Percentiles rank a stretch among this genome's conserved stretches.
Conservation (phyloP, 1,139 yeast genomes). For the Suhomyces bribrorum region DNA sequence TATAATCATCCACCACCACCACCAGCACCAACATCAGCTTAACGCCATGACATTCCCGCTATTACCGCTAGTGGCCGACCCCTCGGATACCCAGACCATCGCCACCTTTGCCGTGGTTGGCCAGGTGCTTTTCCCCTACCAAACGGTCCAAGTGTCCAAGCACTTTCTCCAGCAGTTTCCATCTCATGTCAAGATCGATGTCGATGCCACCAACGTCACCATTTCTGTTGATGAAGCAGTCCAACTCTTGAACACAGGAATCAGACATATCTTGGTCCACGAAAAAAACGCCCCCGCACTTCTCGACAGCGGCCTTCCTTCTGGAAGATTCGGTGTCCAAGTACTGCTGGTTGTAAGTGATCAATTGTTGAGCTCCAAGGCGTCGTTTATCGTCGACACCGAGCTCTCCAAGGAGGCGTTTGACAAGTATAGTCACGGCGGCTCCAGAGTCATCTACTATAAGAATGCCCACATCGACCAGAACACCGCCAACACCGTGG, state of each 20-base stretch:
- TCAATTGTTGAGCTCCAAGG: slow-evolving; percentile 19
- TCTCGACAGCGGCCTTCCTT: slow-evolving; percentile 58
- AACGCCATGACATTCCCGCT: slow-evolving; percentile 46
- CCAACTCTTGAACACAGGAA: slow-evolving; percentile 67
- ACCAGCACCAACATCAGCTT: no score
- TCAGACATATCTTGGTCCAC: slow-evolving; percentile 50
- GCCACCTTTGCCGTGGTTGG: slow-evolving; percentile 40
- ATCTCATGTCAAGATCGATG: slow-evolving; percentile 30
- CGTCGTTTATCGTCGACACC: slow-evolving; percentile 25
- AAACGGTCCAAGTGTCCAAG: slow-evolving; percentile 28
- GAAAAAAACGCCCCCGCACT: slow-evolving; percentile 35
- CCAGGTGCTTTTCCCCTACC: slow-evolving; percentile 37
- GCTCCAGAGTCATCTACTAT: slow-evolving; percentile 46
- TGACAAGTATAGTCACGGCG: slow-evolving; percentile 33
- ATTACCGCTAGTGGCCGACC: slow-evolving; percentile 38
- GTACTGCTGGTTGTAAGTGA: slow-evolving; percentile 19
- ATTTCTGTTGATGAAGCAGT: slow-evolving; percentile 46
- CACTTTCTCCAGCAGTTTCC: slow-evolving; percentile 42
- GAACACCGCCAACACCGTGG: slow-evolving; percentile 32
- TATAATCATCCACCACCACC: no score
- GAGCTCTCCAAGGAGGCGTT: slow-evolving; percentile 19
- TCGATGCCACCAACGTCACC: slow-evolving; percentile 31
- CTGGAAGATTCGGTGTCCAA: slow-evolving; percentile 53
- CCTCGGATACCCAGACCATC: slow-evolving; percentile 23
- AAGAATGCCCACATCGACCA: slow-evolving; percentile 23